Base-by-base conservation (phyloP, 106 monocot species). In the Dendrobium chrysotoxum region DNA sequence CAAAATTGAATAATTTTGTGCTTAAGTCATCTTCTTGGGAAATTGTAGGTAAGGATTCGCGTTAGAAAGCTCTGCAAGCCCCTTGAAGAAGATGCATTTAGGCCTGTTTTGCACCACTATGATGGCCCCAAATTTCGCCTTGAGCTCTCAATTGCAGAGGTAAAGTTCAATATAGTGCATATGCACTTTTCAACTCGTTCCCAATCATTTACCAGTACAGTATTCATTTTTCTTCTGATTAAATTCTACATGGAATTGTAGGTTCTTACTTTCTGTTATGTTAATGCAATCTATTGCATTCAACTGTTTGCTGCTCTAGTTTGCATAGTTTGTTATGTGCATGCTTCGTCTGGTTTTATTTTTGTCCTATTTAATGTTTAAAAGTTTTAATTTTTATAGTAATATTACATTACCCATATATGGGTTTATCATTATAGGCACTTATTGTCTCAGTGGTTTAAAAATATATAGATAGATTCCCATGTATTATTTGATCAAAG, bases 61-160 rank as follows among this genome's bases (percentile, higher is more conserved):
- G 75, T 87, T 28, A 83, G 90, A 70, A 90, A 85, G 44, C 83
- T 90, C 41, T 87, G 77, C 77, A 87, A 85, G 70, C 81, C 90
- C 41, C 74, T 90, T 40, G 90, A 90, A 76, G 90, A 90, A 72
- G 90, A 90, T 77, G 68, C 87, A 5, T 90, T 90, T 38, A 87
- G 90, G 85, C 90, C 90, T 58, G 87, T 90, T 77, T 53, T 90
- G 72, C 87, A 87, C 42, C 90, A 90, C 47, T 90, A 90, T 77
- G 90, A 90, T 81, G 90, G 90, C 45, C 90, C 90, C 15, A 90
- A 90, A 58, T 90, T 90, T 78, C 90, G 90, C 2, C 87, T 90
- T 64, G 90, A 90, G 53, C 90, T 90, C 53, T 87, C 90, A 15
- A 77, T 90, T 26, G 76, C 85, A 13, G 90, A 90, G 90, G 90